A percentile compares a stretch with the other conserved stretches of the same genome.
Evolutionary conservation across 176 grass and related monocot genomes (phyloP).

Genomic region (Bonia amplexicaulis): DNA sequence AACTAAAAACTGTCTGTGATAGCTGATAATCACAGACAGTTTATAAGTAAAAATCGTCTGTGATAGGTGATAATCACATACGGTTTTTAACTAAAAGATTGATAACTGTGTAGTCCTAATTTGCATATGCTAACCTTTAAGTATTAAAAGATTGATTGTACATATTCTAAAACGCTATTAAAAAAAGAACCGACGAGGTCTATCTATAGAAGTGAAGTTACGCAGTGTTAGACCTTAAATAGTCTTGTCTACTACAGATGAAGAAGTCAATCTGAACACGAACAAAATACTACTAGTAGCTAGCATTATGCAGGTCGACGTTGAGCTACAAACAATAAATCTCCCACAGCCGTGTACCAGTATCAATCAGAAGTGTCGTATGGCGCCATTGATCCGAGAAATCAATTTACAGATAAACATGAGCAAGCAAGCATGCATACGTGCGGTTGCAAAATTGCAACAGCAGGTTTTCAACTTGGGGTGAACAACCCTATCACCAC

Average conservation of each 20-base stretch:
- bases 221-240: background rate
- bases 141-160: background rate
- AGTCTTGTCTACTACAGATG: background rate
- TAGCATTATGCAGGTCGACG: background rate
- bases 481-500: background rate
- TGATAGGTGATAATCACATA: too few species aligned
- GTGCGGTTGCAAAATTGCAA: background rate
- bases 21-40: too few species aligned
- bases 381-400: background rate
- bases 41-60: too few species aligned
- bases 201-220: background rate
- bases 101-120: too few species aligned
- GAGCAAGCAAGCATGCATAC: background rate
- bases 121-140: background rate
- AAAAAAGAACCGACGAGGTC: background rate
- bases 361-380: background rate
- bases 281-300: background rate
- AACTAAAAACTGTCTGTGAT: too few species aligned
- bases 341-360: background rate
- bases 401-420: background rate
- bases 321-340: background rate
- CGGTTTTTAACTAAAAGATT: too few species aligned
- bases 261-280: background rate
- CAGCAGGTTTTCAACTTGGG: slow-evolving; percentile 19
- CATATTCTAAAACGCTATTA: background rate